These are phyloP conservation scores for Ramalina intermedia DNA, from an alignment of 495 filamentous ascomycete genomes.

Conservation along the genomic window DNA sequence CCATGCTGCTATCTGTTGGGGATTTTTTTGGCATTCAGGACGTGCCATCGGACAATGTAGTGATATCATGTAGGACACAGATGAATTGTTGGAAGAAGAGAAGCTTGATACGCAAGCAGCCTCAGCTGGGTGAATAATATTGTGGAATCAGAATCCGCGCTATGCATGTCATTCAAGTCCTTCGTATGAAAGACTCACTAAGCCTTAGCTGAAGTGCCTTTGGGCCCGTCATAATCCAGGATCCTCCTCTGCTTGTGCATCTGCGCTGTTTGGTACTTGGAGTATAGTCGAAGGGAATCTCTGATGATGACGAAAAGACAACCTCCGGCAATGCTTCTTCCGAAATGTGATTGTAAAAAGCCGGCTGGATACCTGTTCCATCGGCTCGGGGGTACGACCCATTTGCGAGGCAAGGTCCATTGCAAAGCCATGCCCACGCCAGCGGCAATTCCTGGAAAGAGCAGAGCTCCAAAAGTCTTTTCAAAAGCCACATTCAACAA, in stretches of 20 bases:
- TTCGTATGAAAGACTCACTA: no score
- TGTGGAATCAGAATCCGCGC: not conserved
- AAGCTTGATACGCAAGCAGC: no score
- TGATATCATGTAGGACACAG: no score
- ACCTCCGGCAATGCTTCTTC: conserved; percentile 63
- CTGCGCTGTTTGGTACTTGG: conserved; percentile 57
- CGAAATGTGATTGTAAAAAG: conserved; percentile 61
- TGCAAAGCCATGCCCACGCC: conserved; percentile 56
- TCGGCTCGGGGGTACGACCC: conserved; percentile 33
- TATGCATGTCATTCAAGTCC: not conserved
- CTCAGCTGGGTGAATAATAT: no score
- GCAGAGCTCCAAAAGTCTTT: conserved; percentile 44
- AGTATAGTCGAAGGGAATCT: conserved; percentile 61
- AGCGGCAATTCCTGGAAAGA: conserved; percentile 48
- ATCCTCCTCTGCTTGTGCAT: conserved; percentile 52
- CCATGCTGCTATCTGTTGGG: no score
- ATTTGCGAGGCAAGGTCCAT: conserved; percentile 43
- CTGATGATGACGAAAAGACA: conserved; percentile 67
- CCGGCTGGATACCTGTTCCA: conserved; percentile 31
- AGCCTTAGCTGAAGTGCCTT: conserved; percentile 5
- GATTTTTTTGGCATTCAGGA: no score
- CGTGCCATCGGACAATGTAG: no score
- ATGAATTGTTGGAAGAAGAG: no score
- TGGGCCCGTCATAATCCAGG: conserved; percentile 43
- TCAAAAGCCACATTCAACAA: conserved; percentile 38